These are phyloP conservation scores for Taiozyma sp. DNA, from an alignment of 1,139 yeast species.

Conservation along the genomic window DNA sequence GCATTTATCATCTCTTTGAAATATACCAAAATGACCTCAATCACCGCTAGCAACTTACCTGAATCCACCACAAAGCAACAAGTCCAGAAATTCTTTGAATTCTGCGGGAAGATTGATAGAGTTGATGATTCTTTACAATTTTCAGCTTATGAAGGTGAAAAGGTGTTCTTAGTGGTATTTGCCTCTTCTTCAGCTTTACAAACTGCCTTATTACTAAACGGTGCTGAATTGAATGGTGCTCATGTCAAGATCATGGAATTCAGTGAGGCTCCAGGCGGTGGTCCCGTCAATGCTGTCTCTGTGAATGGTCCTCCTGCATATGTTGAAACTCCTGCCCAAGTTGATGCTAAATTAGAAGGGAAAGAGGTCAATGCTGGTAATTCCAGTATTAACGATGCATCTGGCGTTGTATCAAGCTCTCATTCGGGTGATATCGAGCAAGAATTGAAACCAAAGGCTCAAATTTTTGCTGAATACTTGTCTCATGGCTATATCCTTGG, in stretches of 20 bases:
- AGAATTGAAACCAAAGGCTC: conserved; percentile 73
- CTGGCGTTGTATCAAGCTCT: conserved; percentile 1
- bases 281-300: conserved; percentile 10
- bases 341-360: conserved; percentile 8
- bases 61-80: conserved; percentile 46
- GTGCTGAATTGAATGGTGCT: conserved; percentile 64
- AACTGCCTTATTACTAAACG: conserved; percentile 69
- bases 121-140: conserved; percentile 30
- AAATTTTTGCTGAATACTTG: conserved; percentile 71
- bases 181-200: conserved; percentile 56
- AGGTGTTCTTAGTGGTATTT: conserved; percentile 41
- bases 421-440: conserved; percentile 47
- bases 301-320: conserved; percentile 22
- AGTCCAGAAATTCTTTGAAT: conserved; percentile 63
- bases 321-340: conserved; percentile 12
- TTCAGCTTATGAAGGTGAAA: conserved; percentile 27
- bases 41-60: conserved; percentile 60
- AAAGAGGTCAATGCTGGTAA: conserved; percentile 6
- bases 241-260: conserved; percentile 44
- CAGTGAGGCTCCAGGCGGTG: conserved; percentile 22
- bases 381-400: conserved; percentile 2
- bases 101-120: conserved; percentile 63
- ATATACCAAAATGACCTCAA: conserved; percentile 4
- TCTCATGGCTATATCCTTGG: conserved; percentile 66
- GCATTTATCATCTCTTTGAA: not conserved